Base-by-base conservation (phyloP, 2,329 filamentous ascomycete genomes). In the Ascocoryne sarcoides region DNA sequence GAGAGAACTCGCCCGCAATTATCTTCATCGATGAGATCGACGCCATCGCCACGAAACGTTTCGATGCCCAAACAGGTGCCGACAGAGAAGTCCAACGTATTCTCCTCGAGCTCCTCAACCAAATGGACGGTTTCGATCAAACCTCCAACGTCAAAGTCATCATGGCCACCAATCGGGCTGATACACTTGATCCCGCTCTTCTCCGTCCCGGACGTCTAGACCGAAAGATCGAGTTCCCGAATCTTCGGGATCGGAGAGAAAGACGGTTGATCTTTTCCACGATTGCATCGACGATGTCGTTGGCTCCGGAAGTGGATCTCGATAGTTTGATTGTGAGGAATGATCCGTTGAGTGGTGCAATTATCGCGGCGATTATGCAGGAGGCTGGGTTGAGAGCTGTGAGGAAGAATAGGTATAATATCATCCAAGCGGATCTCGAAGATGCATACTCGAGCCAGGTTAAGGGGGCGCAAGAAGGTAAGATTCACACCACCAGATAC, bases 21-120 rank as follows among this genome's bases (percentile, higher is more conserved):
- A 98, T 98, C 67, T 98, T 98, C 73, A 98, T 98, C 61, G 92
- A 98, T 61, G 92, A 98, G 65, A 95, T 98, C 55, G 92, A 98
- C 61, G 92, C 92, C 48, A 96, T 98, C 57, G 92, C 92, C 46
- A 98, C 92, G 30, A 98, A 98, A 71, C 90, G 92, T 64, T 98
- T 98, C 67, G 92, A 98, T 62, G 92, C 92, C 17, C 92, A 98
- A 67, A 98, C 92, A 3, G 92, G 92, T 63, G 92, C 92, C 51
- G 92, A 98, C 61, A 80, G 92, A 68, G 92, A 98, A 67, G 92
- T 98, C 12, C 92, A 98, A 70, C 90, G 92, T 74, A 98, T 98
- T 59, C 72, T 98, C 44, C 81, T 98, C 45, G 92, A 98, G 65
- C 71, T 98, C 52, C 81, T 98, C 50, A 98, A 98, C 69, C 92